Evolutionary conservation across 495 filamentous ascomycete genomes (phyloP).

Genomic region (Aspergillus biplanus): DNA sequence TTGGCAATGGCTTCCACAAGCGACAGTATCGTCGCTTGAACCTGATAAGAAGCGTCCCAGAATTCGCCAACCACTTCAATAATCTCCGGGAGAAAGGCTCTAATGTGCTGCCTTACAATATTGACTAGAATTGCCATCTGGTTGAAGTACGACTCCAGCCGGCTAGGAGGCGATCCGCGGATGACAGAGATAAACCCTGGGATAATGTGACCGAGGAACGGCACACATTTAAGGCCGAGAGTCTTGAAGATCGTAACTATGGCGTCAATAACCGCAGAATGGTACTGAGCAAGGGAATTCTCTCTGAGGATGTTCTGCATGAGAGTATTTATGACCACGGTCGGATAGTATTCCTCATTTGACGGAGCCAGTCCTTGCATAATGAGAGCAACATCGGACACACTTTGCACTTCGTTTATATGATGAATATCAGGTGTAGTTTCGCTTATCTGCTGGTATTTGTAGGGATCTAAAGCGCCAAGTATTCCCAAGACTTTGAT

Average conservation of each 20-base stretch:
- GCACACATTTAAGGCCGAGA: constrained; percentile 90
- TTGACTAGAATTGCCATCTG: constrained; percentile 90
- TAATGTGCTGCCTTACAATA: constrained; percentile 94
- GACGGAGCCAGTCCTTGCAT: constrained; percentile 97
- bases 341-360: constrained; percentile 97
- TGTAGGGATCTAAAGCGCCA: constrained; percentile 95
- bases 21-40: constrained; percentile 88
- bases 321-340: constrained; percentile 93
- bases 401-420: constrained; percentile 59
- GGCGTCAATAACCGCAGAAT: constrained; percentile 95
- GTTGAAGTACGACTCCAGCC: constrained; percentile 94
- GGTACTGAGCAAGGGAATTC: constrained; percentile 81
- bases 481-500: constrained; percentile 95
- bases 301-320: constrained; percentile 87
- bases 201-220: constrained; percentile 89
- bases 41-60: constrained; percentile 74
- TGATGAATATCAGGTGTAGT: constrained; percentile 53
- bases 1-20: constrained; percentile 92
- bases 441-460: constrained; percentile 71
- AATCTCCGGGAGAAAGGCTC: constrained; percentile 82
- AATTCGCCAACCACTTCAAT: constrained; percentile 82
- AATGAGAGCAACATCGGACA: constrained; percentile 95
- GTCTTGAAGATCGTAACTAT: constrained; percentile 99
- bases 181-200: constrained; percentile 92
- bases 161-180: constrained; percentile 66